Base-by-base conservation (phyloP, 768 basidiomycete species). In the Termitomyces sp. region DNA sequence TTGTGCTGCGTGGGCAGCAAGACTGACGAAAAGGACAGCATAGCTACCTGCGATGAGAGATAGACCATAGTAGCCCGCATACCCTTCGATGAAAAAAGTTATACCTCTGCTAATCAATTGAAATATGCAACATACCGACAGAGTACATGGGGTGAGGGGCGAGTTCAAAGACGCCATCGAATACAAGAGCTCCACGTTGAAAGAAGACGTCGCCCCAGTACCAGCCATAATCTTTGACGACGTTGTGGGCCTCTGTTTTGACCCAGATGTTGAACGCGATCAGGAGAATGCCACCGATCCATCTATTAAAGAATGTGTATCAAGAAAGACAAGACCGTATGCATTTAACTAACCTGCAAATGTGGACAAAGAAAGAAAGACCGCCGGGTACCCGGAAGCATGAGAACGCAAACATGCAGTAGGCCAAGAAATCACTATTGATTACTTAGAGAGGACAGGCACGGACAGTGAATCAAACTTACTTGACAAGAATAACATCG, bases 171-270 rank as follows among this genome's bases (percentile, higher is more conserved):
- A 99, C 96, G 16, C 97, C 97, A 69, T 99, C 96, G 67, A 99
- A 99, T 2, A 98, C 89, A 15, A 98, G 80, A 45, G 89, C 87
- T 45, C 92, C 92, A n/a, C 91, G 87, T 70, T 93, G 91, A 77
- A 94, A 93, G 75, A 94, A 94, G 58, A 87, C 87, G 64, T 94
- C 92, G 11, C 92, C 95, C 93, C 93, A 94, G 71, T 95, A 98
- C 95, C 94, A 98, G 16, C 95, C 95, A 64, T 96, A 98, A 68
- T 98, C 96, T 66, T 97, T 98, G 61, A 98, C 95, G 51, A 98
- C 93, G 55, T 93, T 83, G 70, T 99, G 97, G 0, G 97, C 97
- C 68, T 98, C 96, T 2, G 90, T 91, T 70, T 99, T 99, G 62
- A 99, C 94, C 95, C 95, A 98, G 37, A 98, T 81, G 71, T 99